Evolutionary conservation across 352 stramenopile genomes (phyloP).

Genomic region (Pythium myriotylum): DNA sequence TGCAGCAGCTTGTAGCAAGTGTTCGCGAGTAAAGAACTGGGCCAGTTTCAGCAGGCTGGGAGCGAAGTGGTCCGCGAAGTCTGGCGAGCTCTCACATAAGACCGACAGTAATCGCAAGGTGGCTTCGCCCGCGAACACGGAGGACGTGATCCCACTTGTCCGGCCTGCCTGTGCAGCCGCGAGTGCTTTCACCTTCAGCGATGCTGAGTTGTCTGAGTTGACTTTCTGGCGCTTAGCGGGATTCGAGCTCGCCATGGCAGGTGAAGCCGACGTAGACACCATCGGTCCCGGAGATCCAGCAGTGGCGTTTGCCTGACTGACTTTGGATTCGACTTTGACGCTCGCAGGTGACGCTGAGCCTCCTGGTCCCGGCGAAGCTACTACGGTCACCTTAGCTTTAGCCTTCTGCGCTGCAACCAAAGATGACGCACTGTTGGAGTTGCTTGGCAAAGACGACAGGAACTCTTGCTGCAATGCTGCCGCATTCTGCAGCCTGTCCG

Average conservation of each 20-base stretch:
- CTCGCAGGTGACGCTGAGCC: conserved; percentile 14
- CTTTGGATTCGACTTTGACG: conserved; percentile 25
- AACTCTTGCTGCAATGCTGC: conserved; percentile 65
- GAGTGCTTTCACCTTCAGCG: conserved; percentile 23
- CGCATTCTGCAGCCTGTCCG: conserved; percentile 74
- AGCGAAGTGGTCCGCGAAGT: conserved; percentile 82
- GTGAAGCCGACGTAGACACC: conserved; percentile 4
- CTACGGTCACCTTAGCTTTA: conserved; percentile 37
- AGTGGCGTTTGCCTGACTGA: background rate
- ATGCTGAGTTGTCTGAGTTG: background rate
- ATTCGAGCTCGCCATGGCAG: conserved; percentile 16
- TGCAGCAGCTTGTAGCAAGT: conserved; percentile 65
- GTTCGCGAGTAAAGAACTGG: conserved; percentile 82
- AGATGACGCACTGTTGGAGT: conserved; percentile 14
- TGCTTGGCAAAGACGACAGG: conserved; percentile 23
- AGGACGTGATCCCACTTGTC: conserved; percentile 32
- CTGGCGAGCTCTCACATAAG: conserved; percentile 56
- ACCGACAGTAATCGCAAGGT: conserved; percentile 69
- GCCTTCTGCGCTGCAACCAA: conserved; percentile 31
- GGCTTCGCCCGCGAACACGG: conserved; percentile 69
- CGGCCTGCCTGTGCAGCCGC: conserved; percentile 24
- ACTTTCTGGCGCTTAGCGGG: conserved; percentile 25
- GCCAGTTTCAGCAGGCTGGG: conserved; percentile 79
- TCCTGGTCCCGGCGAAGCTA: background rate
- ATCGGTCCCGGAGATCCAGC: conserved; percentile 7